Conservation (phyloP, 306 rosid genomes). For the Prunus persica region DNA sequence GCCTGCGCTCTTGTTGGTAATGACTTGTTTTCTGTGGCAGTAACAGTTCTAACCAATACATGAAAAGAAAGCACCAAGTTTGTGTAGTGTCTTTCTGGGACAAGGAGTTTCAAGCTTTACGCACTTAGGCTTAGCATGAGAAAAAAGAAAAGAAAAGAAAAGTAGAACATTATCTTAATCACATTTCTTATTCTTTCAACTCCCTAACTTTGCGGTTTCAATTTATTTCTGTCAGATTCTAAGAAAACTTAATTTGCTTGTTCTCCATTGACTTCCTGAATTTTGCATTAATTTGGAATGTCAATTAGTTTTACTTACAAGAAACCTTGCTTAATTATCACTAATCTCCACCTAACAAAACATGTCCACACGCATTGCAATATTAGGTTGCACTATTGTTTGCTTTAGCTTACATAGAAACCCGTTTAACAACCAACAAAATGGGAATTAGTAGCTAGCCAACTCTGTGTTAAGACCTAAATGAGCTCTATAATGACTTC, state of each 20-base stretch:
- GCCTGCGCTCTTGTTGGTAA: not conserved
- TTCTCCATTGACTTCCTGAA: not conserved
- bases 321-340: not conserved
- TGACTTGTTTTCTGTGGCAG: conserved; percentile 10
- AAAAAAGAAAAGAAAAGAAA: conserved; percentile 1
- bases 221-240: not conserved
- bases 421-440: not conserved
- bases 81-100: conserved; percentile 48
- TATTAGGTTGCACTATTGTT: not conserved
- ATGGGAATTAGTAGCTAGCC: not conserved
- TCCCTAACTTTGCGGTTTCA: conserved; percentile 26
- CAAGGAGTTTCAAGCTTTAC: conserved; percentile 44
- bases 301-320: not conserved
- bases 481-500: not conserved
- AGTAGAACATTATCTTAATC: not conserved
- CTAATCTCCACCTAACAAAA: not conserved
- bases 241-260: not conserved
- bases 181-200: not conserved
- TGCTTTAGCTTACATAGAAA: not conserved
- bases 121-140: conserved; percentile 23
- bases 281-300: not conserved
- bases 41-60: conserved; percentile 26
- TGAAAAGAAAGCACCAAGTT: conserved; percentile 38
- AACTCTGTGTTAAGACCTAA: not conserved
- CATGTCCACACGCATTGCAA: not conserved